Percentiles rank a stretch among this genome's conserved stretches.
Conservation (phyloP, 2,329 filamentous ascomycete species). For the Monosporascus sp. region DNA sequence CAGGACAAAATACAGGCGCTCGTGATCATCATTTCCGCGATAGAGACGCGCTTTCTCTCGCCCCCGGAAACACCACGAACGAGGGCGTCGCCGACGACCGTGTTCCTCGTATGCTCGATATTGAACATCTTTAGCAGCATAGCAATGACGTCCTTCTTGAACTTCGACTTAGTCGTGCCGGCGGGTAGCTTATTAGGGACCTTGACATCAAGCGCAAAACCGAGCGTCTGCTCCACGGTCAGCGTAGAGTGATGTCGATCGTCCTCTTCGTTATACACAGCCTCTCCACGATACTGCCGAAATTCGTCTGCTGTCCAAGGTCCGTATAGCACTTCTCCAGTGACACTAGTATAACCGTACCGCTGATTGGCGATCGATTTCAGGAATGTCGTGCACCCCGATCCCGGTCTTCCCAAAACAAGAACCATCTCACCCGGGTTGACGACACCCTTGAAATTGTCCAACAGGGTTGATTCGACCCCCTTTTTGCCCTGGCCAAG, state of each 20-base stretch:
- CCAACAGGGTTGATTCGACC: constrained; percentile 66
- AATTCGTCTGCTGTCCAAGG: constrained; percentile 69
- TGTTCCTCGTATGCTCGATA: constrained; percentile 82
- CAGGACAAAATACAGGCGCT: constrained; percentile 68
- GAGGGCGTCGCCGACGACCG: constrained; percentile 78
- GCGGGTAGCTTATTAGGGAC: constrained; percentile 74
- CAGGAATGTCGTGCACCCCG: constrained; percentile 65
- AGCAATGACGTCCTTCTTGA: constrained; percentile 71
- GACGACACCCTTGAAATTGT: constrained; percentile 65
- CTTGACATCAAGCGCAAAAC: constrained; percentile 81
- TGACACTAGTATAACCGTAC: constrained; percentile 47
- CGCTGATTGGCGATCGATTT: constrained; percentile 65
- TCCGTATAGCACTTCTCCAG: constrained; percentile 72
- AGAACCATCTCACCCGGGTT: constrained; percentile 86
- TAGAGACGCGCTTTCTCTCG: constrained; percentile 75
- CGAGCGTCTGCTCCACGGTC: constrained; percentile 81
- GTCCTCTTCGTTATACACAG: constrained; percentile 82
- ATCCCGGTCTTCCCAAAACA: constrained; percentile 73
- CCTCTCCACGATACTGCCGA: constrained; percentile 71
- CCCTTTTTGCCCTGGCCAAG: constrained; percentile 65
- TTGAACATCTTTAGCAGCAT: constrained; percentile 88
- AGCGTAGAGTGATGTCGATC: constrained; percentile 82
- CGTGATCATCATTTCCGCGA: constrained; percentile 78
- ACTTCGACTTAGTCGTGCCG: constrained; percentile 66
- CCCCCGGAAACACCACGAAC: constrained; percentile 76